phyloP scores from a whole-genome alignment of 805 yeast species.

The Wickerhamomyces silvicola region DNA sequence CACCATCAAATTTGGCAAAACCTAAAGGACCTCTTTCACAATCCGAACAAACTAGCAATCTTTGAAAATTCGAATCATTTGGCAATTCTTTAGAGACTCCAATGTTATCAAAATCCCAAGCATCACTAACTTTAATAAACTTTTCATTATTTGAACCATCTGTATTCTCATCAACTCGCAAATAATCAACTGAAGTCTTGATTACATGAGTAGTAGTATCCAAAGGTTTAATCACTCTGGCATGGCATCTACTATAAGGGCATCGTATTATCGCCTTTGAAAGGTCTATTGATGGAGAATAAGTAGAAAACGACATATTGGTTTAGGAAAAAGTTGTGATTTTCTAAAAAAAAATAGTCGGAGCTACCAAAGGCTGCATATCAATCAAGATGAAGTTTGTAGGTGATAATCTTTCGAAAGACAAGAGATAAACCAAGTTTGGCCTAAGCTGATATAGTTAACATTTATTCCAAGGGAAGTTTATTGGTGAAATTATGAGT shows the following conservation, averaged over 20 bases:
- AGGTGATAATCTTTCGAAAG: no score
- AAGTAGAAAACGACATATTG: background rate
- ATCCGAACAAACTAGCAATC: constrained; percentile 63
- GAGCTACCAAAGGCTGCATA: background rate
- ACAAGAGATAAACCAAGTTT: no score
- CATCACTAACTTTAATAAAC: constrained; percentile 45
- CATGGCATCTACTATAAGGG: constrained; percentile 19
- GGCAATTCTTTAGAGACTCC: constrained; percentile 49
- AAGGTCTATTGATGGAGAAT: constrained; percentile 1
- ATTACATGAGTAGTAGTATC: background rate
- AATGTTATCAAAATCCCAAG: constrained; percentile 77
- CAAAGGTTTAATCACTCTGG: constrained; percentile 17
- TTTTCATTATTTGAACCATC: constrained; percentile 3
- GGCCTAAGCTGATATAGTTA: no score
- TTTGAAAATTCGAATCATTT: constrained; percentile 30
- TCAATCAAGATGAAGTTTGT: no score
- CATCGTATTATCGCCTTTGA: constrained; percentile 14
- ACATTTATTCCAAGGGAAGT: no score
- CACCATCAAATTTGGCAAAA: constrained; percentile 40
- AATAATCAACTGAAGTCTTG: background rate
- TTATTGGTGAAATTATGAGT: no score
- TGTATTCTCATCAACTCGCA: constrained; percentile 3
- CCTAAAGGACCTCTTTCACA: constrained; percentile 80
- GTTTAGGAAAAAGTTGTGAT: background rate
- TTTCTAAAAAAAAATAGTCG: background rate